phyloP scores from a whole-genome alignment of 768 basidiomycete species.

The Russula dissimulans region DNA sequence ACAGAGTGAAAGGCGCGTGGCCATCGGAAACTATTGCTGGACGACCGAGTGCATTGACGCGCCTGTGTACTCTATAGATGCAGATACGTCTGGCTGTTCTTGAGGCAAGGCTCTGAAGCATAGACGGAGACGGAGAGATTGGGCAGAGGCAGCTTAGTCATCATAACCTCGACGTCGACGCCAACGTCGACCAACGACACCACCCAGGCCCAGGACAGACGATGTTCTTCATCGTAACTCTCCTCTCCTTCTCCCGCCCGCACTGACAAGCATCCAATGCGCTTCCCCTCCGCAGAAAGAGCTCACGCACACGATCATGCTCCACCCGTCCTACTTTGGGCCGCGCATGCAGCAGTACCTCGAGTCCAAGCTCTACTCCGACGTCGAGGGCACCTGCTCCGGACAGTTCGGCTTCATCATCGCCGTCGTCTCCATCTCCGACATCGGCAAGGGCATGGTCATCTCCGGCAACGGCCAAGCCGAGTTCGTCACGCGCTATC shows the following conservation, averaged over 20 bases:
- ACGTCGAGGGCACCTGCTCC: slow-evolving; percentile 95
- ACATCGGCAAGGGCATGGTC: slow-evolving; percentile 90
- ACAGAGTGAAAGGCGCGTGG: not conserved
- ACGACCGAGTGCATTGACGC: not conserved
- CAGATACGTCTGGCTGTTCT: not conserved
- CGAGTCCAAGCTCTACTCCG: slow-evolving; percentile 85
- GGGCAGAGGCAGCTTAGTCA: not conserved
- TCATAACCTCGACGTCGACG: not conserved
- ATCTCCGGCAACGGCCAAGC: slow-evolving; percentile 89
- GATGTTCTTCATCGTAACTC: slow-evolving; percentile 19
- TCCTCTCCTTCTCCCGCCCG: not conserved
- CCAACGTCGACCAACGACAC: not conserved
- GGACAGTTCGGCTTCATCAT: slow-evolving; percentile 95
- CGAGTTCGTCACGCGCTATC: slow-evolving; percentile 89
- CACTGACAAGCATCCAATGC: not conserved
- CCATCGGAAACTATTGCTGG: not conserved
- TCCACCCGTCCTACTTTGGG: slow-evolving; percentile 98
- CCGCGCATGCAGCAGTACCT: slow-evolving; percentile 92
- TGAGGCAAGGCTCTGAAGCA: not conserved
- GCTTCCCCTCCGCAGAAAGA: slow-evolving; percentile 59
- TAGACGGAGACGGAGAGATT: not conserved
- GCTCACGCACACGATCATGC: slow-evolving; percentile 91
- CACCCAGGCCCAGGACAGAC: not conserved
- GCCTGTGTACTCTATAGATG: not conserved
- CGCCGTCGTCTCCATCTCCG: slow-evolving; percentile 80